These are phyloP conservation scores for Backusella tuberculispora DNA, from an alignment of 192 early-diverging fungal genomes.

Conservation along the genomic window DNA sequence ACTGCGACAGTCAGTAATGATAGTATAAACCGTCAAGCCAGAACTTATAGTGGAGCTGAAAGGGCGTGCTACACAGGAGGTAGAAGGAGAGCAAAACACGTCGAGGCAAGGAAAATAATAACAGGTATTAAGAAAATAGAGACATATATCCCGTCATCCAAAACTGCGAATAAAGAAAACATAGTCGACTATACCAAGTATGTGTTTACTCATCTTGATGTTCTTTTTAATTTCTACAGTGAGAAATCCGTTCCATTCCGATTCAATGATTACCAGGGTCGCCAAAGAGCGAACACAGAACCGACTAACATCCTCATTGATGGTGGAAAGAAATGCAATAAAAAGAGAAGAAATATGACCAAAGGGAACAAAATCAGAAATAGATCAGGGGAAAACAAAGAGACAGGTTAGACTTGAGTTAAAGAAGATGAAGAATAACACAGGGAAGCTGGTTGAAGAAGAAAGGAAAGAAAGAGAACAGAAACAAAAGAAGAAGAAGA, in stretches of 20 bases:
- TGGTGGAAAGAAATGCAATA: not conserved
- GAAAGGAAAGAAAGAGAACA: not conserved
- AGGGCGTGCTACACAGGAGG: not conserved
- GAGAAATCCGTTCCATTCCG: not conserved
- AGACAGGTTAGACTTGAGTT: not conserved
- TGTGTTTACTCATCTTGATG: not conserved
- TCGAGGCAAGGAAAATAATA: not conserved
- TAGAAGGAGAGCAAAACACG: not conserved
- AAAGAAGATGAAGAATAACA: not conserved
- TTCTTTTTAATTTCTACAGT: not conserved
- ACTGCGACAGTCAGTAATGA: not conserved
- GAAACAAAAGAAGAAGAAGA: not conserved
- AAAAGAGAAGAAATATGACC: not conserved
- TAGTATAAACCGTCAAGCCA: not conserved
- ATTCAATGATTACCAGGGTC: not conserved
- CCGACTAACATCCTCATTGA: not conserved
- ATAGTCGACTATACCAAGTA: not conserved
- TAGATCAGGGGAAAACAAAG: not conserved
- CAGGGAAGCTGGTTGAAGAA: not conserved
- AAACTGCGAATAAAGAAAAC: not conserved
- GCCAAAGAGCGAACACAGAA: not conserved
- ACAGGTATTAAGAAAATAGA: not conserved
- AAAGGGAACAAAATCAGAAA: not conserved
- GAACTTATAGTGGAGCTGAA: not conserved
- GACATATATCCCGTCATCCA: not conserved